These are phyloP conservation scores for Pelargonium australe DNA, from an alignment of 441 rosid genomes.

Conservation along the genomic window DNA sequence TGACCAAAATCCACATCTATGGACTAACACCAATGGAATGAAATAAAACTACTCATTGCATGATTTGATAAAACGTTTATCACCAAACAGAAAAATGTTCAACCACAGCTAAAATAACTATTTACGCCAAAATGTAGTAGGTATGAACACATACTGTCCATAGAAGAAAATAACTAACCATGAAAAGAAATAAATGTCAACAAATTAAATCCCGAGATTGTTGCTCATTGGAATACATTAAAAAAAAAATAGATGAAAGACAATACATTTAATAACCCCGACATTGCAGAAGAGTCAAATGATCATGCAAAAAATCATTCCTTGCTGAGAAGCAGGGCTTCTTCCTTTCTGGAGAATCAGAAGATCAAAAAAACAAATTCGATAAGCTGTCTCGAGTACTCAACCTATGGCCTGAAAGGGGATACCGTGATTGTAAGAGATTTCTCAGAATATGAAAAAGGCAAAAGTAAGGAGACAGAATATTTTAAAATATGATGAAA, in stretches of 20 bases:
- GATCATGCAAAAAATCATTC: constrained; percentile 53
- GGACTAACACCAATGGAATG: no score
- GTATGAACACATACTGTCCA: not conserved
- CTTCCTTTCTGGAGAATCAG: constrained; percentile 26
- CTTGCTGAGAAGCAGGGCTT: constrained; percentile 30
- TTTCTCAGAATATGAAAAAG: not conserved
- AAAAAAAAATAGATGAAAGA: constrained; percentile 13
- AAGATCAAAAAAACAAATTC: constrained; percentile 21
- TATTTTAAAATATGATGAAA: not conserved
- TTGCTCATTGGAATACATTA: constrained; percentile 13
- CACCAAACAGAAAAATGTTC: no score
- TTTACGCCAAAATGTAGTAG: not conserved
- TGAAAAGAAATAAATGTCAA: not conserved
- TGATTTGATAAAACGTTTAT: not conserved
- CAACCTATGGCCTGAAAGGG: constrained; percentile 39
- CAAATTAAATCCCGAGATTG: not conserved
- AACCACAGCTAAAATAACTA: no score
- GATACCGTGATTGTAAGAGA: constrained; percentile 25
- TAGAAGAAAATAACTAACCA: not conserved
- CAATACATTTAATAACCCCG: constrained; percentile 83
- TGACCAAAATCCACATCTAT: no score
- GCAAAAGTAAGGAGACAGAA: not conserved
- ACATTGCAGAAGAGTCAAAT: constrained; percentile 61
- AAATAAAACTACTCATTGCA: no score
- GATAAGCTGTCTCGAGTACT: constrained; percentile 23